Percentiles rank a stretch among this genome's conserved stretches.
Evolutionary conservation across 2,329 filamentous ascomycete species (phyloP).

Genomic region (Anthostomella pinea): DNA sequence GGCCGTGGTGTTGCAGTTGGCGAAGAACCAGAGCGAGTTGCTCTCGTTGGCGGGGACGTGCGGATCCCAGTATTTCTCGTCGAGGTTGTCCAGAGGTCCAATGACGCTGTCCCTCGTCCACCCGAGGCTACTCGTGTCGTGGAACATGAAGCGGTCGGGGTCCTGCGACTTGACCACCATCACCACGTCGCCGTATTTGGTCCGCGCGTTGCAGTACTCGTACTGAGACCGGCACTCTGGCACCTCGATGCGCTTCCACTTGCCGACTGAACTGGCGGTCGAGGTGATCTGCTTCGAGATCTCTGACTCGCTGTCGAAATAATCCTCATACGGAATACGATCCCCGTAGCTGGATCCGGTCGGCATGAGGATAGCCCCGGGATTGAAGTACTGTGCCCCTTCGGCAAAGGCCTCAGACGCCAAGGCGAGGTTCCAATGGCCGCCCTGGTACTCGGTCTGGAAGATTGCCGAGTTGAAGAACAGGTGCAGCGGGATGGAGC

Average conservation of each 20-base stretch:
- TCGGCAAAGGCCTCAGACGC: constrained; percentile 6
- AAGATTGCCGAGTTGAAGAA: constrained; percentile 30
- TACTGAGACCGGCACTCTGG: not conserved
- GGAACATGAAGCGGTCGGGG: not conserved
- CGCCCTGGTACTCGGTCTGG: constrained; percentile 5
- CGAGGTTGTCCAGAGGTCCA: not conserved
- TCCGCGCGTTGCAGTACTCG: not conserved
- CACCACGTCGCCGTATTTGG: constrained; percentile 3
- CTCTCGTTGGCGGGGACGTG: not conserved
- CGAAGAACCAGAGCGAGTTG: constrained; percentile 3
- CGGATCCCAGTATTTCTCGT: not conserved
- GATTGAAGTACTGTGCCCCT: constrained; percentile 3
- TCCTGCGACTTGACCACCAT: constrained; percentile 1
- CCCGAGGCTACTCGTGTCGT: not conserved
- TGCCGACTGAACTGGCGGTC: not conserved
- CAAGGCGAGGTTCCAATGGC: constrained; percentile 6
- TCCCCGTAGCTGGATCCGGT: not conserved
- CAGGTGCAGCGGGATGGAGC: constrained; percentile 28
- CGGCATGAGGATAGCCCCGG: constrained; percentile 5
- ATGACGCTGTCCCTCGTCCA: constrained; percentile 3
- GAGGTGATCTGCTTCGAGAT: not conserved
- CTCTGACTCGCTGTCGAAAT: not conserved
- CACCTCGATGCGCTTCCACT: constrained; percentile 2
- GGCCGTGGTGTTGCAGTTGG: not conserved
- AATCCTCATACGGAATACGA: not conserved